Evolutionary conservation across 495 filamentous ascomycete genomes (phyloP).

Genomic region (Pyrenula massariospora): DNA sequence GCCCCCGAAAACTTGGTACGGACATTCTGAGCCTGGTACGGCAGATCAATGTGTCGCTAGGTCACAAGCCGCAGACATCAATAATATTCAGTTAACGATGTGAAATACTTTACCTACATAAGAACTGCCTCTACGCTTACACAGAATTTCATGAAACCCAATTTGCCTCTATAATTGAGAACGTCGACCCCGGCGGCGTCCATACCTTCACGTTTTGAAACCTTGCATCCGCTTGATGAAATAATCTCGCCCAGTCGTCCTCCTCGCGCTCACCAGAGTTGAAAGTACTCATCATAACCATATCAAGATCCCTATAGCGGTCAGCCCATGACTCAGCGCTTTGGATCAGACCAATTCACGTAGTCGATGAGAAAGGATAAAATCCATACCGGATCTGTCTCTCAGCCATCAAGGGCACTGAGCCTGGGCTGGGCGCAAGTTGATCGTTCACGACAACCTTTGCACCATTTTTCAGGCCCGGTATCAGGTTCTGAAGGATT

Average conservation of each 20-base stretch:
- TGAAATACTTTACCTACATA: too few species aligned
- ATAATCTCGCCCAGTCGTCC: constrained; percentile 17
- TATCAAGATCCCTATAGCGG: constrained; percentile 18
- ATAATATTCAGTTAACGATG: too few species aligned
- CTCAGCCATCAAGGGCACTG: constrained; percentile 8
- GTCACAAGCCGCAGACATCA: too few species aligned
- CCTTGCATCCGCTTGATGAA: constrained; percentile 15
- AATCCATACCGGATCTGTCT: constrained; percentile 7
- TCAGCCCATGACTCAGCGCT: neutral
- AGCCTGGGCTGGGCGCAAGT: constrained; percentile 17
- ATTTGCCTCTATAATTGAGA: constrained; percentile 12
- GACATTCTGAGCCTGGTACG: too few species aligned
- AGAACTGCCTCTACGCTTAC: too few species aligned
- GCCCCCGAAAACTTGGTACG: too few species aligned
- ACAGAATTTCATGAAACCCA: constrained; percentile 4
- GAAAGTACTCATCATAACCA: constrained; percentile 21
- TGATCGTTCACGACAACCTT: constrained; percentile 34
- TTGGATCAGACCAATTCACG: neutral
- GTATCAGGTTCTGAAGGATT: constrained; percentile 39
- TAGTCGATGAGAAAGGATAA: neutral
- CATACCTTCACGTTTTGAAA: constrained; percentile 9
- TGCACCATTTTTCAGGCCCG: constrained; percentile 42
- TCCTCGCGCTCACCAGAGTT: constrained; percentile 21
- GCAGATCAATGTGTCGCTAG: too few species aligned
- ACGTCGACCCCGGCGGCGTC: constrained; percentile 9